A percentile compares a stretch with the other conserved stretches of the same genome.
These are phyloP conservation scores for Aspergillus sp. DNA, from an alignment of 2,329 filamentous ascomycete species.

Conservation along the genomic window DNA sequence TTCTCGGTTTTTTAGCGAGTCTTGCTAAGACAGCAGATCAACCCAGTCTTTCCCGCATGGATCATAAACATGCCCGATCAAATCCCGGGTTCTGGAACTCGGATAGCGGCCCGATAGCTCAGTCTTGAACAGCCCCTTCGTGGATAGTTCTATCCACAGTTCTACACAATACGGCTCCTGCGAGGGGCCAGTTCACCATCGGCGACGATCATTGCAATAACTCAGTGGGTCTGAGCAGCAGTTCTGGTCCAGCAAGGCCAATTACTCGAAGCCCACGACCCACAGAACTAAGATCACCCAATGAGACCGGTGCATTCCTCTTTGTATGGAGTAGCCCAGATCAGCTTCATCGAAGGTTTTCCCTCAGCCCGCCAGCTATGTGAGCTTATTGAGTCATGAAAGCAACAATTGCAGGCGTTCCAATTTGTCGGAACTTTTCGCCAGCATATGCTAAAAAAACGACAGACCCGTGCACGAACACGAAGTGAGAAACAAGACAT, in stretches of 20 bases:
- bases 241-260: background rate
- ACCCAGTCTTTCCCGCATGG: background rate
- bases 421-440: background rate
- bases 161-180: background rate
- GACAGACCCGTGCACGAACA: background rate
- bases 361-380: background rate
- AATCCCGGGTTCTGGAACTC: too few species aligned
- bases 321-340: background rate
- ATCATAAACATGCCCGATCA: background rate
- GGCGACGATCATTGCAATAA: background rate
- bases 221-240: background rate
- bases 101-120: too few species aligned
- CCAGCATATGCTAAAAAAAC: background rate
- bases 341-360: background rate
- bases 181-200: background rate
- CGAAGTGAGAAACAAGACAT: background rate
- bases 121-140: too few species aligned
- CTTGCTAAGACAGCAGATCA: background rate
- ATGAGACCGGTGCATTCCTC: background rate
- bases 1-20: background rate
- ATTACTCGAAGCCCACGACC: background rate
- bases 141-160: too few species aligned
- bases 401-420: background rate
- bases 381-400: background rate
- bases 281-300: background rate